phyloP scores from a whole-genome alignment of 2,329 filamentous ascomycete genomes.

The Aphanoascus verrucosus region DNA sequence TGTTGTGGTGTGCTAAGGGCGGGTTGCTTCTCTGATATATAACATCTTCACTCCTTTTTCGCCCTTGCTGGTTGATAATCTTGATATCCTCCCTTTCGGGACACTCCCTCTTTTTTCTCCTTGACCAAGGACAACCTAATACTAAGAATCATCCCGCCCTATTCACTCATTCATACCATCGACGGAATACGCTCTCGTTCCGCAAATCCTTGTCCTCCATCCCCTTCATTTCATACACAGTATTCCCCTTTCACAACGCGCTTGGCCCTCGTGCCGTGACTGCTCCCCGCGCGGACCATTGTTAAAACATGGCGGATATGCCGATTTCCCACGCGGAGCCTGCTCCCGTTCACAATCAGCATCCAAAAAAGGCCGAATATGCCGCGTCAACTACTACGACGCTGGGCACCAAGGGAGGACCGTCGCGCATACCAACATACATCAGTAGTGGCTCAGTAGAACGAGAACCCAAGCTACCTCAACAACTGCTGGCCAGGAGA shows the following conservation, averaged over 20 bases:
- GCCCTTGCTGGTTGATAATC: background rate
- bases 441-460: constrained; percentile 10
- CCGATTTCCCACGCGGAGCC: constrained; percentile 5
- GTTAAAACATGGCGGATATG: constrained; percentile 9
- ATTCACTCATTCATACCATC: background rate
- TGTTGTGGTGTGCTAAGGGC: background rate
- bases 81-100: no score
- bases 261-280: background rate
- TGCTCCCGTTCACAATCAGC: background rate
- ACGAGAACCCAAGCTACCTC: constrained; percentile 13
- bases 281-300: background rate
- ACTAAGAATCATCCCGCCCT: no score
- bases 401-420: background rate
- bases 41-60: background rate
- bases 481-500: constrained; percentile 14
- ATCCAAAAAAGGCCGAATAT: background rate
- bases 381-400: constrained; percentile 6
- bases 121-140: no score
- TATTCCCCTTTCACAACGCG: background rate
- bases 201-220: background rate
- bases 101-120: no score
- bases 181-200: background rate
- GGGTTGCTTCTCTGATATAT: background rate
- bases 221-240: background rate
- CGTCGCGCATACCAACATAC: constrained; percentile 14